These are phyloP conservation scores for Solanum habrochaites DNA, from an alignment of 257 asterid genomes.

Conservation along the genomic window DNA sequence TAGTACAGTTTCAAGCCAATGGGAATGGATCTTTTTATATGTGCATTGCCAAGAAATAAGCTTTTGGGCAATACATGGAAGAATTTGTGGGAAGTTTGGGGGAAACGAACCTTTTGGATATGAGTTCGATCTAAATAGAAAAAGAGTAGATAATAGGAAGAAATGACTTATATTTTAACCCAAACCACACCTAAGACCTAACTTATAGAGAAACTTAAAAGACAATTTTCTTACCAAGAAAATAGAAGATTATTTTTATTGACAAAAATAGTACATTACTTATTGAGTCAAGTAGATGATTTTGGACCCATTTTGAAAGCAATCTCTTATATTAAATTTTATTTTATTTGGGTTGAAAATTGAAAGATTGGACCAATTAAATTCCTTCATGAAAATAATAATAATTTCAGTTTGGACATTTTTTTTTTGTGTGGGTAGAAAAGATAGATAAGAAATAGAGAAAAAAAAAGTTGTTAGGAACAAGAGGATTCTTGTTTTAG, in stretches of 20 bases:
- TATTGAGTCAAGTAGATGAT: slow-evolving; percentile 15
- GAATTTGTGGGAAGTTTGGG: too few relatives aligned
- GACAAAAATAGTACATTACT: slow-evolving; percentile 13
- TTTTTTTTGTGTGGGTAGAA: not conserved
- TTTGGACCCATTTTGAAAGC: slow-evolving; percentile 29
- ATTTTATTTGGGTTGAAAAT: not conserved
- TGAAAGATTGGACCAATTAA: not conserved
- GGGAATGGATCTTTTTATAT: not conserved
- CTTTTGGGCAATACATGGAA: too few relatives aligned
- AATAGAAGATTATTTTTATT: not conserved
- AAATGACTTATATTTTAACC: not conserved
- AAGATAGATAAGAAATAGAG: not conserved
- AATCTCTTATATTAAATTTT: not conserved
- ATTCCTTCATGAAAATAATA: not conserved
- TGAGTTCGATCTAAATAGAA: too few relatives aligned
- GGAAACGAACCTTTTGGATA: too few relatives aligned
- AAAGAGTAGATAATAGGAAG: not conserved
- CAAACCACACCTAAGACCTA: not conserved
- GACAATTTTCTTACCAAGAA: not conserved
- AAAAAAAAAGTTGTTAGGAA: not conserved
- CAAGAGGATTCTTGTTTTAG: not conserved
- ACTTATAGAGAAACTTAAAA: not conserved
- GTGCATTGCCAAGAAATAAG: too few relatives aligned
- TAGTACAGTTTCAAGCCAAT: not conserved
- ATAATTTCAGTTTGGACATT: not conserved